Conservation (phyloP, 2,329 filamentous ascomycete species). For the Coniella lustricola region DNA sequence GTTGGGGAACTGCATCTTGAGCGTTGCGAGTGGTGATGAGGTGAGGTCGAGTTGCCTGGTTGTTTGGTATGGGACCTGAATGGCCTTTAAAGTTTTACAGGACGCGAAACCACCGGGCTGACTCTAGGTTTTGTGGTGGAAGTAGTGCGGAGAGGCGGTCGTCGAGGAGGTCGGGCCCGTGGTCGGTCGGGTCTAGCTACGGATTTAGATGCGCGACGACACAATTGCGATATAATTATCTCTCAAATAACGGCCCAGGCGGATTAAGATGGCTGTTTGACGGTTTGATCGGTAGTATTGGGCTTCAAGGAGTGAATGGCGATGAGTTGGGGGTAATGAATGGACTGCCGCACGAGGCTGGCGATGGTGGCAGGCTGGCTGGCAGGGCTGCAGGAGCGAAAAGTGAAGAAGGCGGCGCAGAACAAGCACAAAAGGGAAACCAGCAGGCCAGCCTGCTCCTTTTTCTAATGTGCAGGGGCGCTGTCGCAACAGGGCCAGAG, state of each 20-base stretch:
- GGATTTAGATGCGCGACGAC: neutral
- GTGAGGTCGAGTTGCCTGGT: neutral
- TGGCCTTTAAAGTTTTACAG: neutral
- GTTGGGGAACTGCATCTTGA: constrained; percentile 41
- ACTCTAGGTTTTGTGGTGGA: neutral
- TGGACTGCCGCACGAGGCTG: constrained; percentile 15
- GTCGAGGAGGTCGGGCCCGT: neutral
- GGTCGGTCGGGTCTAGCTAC: neutral
- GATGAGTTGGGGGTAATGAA: constrained; percentile 10
- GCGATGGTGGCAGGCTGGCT: constrained; percentile 11
- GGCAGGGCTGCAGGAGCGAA: constrained; percentile 12
- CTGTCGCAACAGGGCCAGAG: too few species aligned
- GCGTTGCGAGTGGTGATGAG: constrained; percentile 10
- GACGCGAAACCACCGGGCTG: neutral
- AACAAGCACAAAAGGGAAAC: constrained; percentile 1
- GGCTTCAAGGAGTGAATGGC: neutral
- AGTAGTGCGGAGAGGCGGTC: neutral
- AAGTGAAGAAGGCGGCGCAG: neutral
- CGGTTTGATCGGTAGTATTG: neutral
- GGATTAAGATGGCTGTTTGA: neutral
- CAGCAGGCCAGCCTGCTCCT: constrained; percentile 3
- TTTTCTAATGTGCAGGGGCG: constrained; percentile 4
- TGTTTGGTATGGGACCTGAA: neutral
- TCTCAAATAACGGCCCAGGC: neutral
- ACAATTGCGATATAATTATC: neutral